These are phyloP conservation scores for Colletotrichum caudatum DNA, from an alignment of 2,329 filamentous ascomycete species.

Conservation along the genomic window DNA sequence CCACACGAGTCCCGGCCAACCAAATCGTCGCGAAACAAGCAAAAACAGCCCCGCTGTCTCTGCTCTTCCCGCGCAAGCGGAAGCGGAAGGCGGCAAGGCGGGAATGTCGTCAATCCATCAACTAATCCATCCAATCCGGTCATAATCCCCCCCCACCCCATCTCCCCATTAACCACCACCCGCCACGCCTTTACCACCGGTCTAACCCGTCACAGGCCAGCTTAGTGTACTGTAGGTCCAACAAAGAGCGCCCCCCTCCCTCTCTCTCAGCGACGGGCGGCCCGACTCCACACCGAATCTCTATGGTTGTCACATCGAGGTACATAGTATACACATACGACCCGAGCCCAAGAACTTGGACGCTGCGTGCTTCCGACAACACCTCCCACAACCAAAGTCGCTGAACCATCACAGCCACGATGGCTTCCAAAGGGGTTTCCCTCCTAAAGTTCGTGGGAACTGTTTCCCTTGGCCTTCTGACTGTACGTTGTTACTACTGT, in stretches of 20 bases:
- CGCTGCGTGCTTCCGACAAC: conserved; percentile 16
- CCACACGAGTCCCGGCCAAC: conserved; percentile 26
- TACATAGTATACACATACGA: neutral
- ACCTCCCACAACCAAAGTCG: neutral
- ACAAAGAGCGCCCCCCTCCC: conserved; percentile 26
- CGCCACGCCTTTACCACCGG: conserved; percentile 10
- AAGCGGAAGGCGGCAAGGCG: conserved; percentile 39
- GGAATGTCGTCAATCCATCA: conserved; percentile 40
- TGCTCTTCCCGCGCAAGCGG: conserved; percentile 36
- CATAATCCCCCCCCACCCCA: conserved; percentile 11
- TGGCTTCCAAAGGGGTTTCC: conserved; percentile 78
- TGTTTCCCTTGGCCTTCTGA: conserved; percentile 87
- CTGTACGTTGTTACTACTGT: conserved; percentile 68
- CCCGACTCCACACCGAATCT: conserved; percentile 4
- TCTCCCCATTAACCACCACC: conserved; percentile 11
- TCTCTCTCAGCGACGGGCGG: conserved; percentile 27
- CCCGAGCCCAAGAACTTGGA: conserved; percentile 17
- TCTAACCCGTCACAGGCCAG: conserved; percentile 14
- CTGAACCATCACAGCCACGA: conserved; percentile 51
- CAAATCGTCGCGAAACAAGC: conserved; percentile 26
- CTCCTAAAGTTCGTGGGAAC: conserved; percentile 94
- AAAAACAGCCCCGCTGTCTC: conserved; percentile 36
- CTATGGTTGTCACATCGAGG: conserved; percentile 22
- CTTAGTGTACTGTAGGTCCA: conserved; percentile 8
- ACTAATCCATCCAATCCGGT: conserved; percentile 40